Conservation (phyloP, 1,284 basidiomycete species). For the Phellopilus nigrolimitatus region DNA sequence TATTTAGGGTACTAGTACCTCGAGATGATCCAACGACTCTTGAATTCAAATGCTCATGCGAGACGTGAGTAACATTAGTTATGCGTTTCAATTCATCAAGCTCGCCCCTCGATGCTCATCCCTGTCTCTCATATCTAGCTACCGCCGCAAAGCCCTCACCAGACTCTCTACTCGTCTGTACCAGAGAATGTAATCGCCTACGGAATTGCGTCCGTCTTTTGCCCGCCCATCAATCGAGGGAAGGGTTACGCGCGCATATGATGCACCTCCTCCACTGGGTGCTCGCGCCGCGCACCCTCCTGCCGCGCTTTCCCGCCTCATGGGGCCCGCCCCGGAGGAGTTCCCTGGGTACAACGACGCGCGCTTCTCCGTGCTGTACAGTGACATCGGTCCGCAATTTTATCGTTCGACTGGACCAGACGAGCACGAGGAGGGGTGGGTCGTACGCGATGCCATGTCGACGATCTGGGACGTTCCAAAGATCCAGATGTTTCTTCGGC, state of each 20-base stretch:
- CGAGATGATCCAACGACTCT: slow-evolving; percentile 34
- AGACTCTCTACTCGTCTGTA: not conserved
- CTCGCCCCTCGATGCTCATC: no score
- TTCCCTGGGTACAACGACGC: slow-evolving; percentile 29
- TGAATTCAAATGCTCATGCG: slow-evolving; percentile 41
- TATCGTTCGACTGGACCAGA: slow-evolving; percentile 44
- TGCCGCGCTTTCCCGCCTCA: slow-evolving; percentile 32
- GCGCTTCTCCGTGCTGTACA: slow-evolving; percentile 54
- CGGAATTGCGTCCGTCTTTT: slow-evolving; percentile 47
- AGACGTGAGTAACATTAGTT: slow-evolving; percentile 35
- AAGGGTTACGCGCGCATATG: slow-evolving; percentile 50
- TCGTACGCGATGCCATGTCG: slow-evolving; percentile 34
- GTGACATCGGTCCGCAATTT: slow-evolving; percentile 55
- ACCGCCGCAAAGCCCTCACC: slow-evolving; percentile 15
- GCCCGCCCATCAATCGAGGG: slow-evolving; percentile 37
- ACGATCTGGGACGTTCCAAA: slow-evolving; percentile 40
- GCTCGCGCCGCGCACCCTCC: slow-evolving; percentile 29
- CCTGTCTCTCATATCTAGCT: not conserved
- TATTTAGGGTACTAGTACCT: slow-evolving; percentile 40
- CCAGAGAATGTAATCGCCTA: slow-evolving; percentile 34
- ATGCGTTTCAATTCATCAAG: not conserved
- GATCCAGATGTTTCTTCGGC: not conserved
- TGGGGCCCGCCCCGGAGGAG: slow-evolving; percentile 36
- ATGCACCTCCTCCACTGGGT: slow-evolving; percentile 51
- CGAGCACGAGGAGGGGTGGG: slow-evolving; percentile 43